A percentile compares a stretch with the other conserved stretches of the same genome.
Conservation (phyloP, 805 yeast species). For the Wickerhamiella hasegawae region DNA sequence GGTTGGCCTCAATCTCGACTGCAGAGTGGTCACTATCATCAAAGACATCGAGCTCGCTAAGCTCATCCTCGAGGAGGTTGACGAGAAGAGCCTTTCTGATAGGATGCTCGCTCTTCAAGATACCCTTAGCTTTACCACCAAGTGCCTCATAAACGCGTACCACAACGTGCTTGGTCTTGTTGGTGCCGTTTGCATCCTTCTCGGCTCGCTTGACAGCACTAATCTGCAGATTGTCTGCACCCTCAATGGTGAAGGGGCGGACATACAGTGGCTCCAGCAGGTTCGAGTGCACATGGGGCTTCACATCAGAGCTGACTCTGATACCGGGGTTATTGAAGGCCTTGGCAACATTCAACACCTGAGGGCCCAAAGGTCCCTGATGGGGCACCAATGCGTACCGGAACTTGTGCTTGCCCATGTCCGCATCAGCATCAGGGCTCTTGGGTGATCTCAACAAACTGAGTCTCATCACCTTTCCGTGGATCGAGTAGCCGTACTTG, state of each 20-base stretch:
- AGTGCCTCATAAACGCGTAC: constrained; percentile 73
- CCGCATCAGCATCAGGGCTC: constrained; percentile 89
- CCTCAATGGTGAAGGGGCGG: constrained; percentile 5
- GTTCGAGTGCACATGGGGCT: neutral
- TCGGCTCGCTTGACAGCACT: constrained; percentile 79
- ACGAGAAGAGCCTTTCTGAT: constrained; percentile 39
- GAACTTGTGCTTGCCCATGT: constrained; percentile 76
- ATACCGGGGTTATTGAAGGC: constrained; percentile 48
- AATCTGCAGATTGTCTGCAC: constrained; percentile 35
- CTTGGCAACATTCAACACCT: constrained; percentile 59
- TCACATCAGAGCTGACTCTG: neutral
- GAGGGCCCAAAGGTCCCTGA: constrained; percentile 41
- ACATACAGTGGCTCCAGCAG: neutral
- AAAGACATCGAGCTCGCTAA: constrained; percentile 14
- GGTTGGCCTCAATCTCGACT: neutral
- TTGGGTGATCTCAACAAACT: constrained; percentile 82
- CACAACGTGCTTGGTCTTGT: constrained; percentile 35
- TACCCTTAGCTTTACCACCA: constrained; percentile 59
- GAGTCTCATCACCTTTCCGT: constrained; percentile 81
- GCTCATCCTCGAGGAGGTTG: constrained; percentile 27
- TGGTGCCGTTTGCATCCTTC: constrained; percentile 42
- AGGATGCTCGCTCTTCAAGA: constrained; percentile 30
- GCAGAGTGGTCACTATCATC: neutral
- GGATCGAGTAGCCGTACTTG: constrained; percentile 85
- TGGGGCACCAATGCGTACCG: constrained; percentile 80